A percentile compares a stretch with the other conserved stretches of the same genome.
These are phyloP conservation scores for Coccomyxa sp. DNA, from an alignment of 139 green algal species.

Conservation along the genomic window DNA sequence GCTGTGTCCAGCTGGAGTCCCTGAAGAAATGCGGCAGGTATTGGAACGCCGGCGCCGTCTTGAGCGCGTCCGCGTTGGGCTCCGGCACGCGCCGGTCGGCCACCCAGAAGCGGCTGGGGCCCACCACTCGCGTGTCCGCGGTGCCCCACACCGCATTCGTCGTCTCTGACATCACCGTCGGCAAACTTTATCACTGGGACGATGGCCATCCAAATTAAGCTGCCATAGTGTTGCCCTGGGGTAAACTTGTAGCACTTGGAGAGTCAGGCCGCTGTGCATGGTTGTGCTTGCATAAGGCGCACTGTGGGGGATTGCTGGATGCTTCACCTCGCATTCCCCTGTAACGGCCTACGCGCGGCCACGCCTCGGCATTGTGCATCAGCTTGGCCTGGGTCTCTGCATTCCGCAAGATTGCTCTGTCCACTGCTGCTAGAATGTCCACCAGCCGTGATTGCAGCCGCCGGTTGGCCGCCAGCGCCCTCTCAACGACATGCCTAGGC, in stretches of 20 bases:
- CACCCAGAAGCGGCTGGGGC: constrained; percentile 15
- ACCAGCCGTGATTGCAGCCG: background rate
- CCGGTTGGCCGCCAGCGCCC: background rate
- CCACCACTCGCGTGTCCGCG: background rate
- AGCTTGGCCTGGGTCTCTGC: background rate
- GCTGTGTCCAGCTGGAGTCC: background rate
- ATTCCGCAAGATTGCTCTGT: background rate
- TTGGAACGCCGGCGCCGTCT: background rate
- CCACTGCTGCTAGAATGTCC: background rate
- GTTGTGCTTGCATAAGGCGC: too few relatives aligned
- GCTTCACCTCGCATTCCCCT: background rate
- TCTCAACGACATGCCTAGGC: background rate
- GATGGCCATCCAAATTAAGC: background rate
- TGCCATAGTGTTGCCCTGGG: background rate
- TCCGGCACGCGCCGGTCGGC: background rate
- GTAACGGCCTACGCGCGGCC: background rate
- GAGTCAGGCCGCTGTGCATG: too few relatives aligned
- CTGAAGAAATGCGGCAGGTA: constrained; percentile 17
- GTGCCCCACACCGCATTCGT: background rate
- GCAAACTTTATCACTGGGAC: background rate
- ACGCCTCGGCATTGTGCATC: background rate
- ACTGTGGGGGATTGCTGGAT: background rate
- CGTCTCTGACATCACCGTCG: background rate
- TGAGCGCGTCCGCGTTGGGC: constrained; percentile 16
- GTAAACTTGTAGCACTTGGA: too few relatives aligned